phyloP scores from a whole-genome alignment of 202 grass and related monocot species.

The Zoysia matrella region DNA sequence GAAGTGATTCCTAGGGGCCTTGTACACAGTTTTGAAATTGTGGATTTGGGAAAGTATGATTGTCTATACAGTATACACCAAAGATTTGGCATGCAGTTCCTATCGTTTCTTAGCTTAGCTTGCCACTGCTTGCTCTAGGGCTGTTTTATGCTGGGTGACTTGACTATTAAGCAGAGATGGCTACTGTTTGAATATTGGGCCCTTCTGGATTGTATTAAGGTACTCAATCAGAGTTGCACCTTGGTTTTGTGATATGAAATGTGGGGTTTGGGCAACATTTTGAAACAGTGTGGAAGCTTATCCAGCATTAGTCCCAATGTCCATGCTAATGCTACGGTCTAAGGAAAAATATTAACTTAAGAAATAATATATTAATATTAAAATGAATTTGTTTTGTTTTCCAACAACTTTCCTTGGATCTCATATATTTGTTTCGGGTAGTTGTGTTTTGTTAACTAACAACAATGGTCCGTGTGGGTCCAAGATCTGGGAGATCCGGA shows the following conservation, averaged over 20 bases:
- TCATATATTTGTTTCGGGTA: too few species aligned
- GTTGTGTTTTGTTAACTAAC: too few species aligned
- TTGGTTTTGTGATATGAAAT: conserved; percentile 10
- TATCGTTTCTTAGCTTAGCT: not conserved
- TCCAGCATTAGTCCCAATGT: not conserved
- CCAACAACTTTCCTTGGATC: too few species aligned
- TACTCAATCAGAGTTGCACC: not conserved
- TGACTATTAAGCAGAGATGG: not conserved
- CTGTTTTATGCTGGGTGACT: not conserved
- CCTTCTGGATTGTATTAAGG: not conserved
- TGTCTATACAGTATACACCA: not conserved
- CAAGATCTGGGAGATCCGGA: too few species aligned
- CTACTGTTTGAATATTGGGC: not conserved
- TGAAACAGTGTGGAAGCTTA: not conserved
- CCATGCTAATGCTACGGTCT: too few species aligned
- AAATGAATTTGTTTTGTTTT: too few species aligned
- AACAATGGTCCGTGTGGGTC: too few species aligned
- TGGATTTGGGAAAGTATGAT: not conserved
- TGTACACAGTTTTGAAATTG: not conserved
- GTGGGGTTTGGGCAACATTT: not conserved
- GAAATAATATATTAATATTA: too few species aligned
- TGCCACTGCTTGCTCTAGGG: not conserved
- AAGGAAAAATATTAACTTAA: too few species aligned
- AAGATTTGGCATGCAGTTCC: not conserved
- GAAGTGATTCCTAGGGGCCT: not conserved